A percentile compares a stretch with the other conserved stretches of the same genome.
Evolutionary conservation across 2,329 filamentous ascomycete genomes (phyloP).

Genomic region (Coniella lustricola): DNA sequence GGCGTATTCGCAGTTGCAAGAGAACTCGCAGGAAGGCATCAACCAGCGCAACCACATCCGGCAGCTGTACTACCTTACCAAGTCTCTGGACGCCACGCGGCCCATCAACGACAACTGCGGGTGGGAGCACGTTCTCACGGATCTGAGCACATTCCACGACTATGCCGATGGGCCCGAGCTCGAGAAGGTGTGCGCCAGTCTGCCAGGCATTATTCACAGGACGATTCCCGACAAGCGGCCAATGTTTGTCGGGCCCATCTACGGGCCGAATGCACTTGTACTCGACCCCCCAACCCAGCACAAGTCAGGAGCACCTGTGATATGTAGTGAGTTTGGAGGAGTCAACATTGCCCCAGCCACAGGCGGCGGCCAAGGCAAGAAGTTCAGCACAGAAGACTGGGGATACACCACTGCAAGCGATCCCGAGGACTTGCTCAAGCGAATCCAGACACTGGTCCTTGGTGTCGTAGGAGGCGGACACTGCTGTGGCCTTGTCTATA

Average conservation of each 20-base stretch:
- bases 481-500: constrained; percentile 59
- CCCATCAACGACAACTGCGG: constrained; percentile 67
- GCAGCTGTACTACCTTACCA: constrained; percentile 57
- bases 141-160: constrained; percentile 62
- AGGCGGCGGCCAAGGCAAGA: constrained; percentile 24
- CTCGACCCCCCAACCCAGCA: constrained; percentile 45
- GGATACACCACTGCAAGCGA: constrained; percentile 61
- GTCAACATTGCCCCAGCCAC: constrained; percentile 54
- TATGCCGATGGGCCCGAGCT: constrained; percentile 54
- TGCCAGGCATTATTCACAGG: constrained; percentile 43
- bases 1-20: constrained; percentile 54
- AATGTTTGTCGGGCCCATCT: constrained; percentile 46
- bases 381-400: constrained; percentile 47
- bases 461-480: constrained; percentile 50
- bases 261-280: constrained; percentile 17
- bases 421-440: constrained; percentile 48
- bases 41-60: constrained; percentile 59
- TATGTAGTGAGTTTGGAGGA: constrained; percentile 63
- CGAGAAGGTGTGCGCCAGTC: constrained; percentile 43
- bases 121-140: constrained; percentile 61
- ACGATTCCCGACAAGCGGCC: constrained; percentile 39
- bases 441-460: constrained; percentile 52
- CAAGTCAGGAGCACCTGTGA: constrained; percentile 47
- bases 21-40: constrained; percentile 45
- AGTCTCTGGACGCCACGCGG: constrained; percentile 52